A percentile compares a stretch with the other conserved stretches of the same genome.
Evolutionary conservation across 1,284 basidiomycete species (phyloP).

Genomic region (Malassezia furfur): DNA sequence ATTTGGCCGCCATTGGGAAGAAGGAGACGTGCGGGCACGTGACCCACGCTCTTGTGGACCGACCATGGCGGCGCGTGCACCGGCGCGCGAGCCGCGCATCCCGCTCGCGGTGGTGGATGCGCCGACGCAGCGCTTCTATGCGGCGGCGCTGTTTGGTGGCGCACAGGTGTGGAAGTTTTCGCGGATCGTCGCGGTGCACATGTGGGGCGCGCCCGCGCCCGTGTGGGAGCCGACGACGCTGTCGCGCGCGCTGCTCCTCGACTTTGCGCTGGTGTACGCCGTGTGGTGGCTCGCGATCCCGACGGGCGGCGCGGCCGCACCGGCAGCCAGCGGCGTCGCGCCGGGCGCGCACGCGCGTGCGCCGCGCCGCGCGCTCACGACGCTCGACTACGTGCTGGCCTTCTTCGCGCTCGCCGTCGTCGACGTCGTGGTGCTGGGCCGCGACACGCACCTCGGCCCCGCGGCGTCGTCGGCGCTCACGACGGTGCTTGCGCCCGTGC

Average conservation of each 20-base stretch:
- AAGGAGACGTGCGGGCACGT: conserved; percentile 2
- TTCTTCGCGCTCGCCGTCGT: conserved; percentile 20
- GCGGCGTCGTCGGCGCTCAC: neutral
- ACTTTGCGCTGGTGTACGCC: conserved; percentile 15
- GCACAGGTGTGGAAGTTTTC: conserved; percentile 49
- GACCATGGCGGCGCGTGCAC: neutral
- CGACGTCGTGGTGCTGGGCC: conserved; percentile 23
- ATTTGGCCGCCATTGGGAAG: conserved; percentile 39
- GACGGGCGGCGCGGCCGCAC: conserved; percentile 42
- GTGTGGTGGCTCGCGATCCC: conserved; percentile 55
- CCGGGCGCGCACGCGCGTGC: neutral
- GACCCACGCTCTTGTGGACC: neutral
- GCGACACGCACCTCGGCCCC: conserved; percentile 16
- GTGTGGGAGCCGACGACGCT: conserved; percentile 7
- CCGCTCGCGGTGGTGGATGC: conserved; percentile 47
- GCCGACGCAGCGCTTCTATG: conserved; percentile 55
- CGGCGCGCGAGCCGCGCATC: conserved; percentile 37
- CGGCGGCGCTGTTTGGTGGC: conserved; percentile 51
- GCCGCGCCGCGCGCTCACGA: conserved; percentile 13
- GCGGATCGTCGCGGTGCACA: neutral
- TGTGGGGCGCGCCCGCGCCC: neutral
- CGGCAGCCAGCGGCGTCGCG: neutral
- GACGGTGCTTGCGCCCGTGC: neutral
- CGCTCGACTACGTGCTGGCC: conserved; percentile 21
- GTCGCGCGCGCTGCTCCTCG: conserved; percentile 13